Percentiles rank a stretch among this genome's conserved stretches.
These are phyloP conservation scores for Oryza meridionalis DNA, from an alignment of 176 grass and related monocot species.

Conservation along the genomic window DNA sequence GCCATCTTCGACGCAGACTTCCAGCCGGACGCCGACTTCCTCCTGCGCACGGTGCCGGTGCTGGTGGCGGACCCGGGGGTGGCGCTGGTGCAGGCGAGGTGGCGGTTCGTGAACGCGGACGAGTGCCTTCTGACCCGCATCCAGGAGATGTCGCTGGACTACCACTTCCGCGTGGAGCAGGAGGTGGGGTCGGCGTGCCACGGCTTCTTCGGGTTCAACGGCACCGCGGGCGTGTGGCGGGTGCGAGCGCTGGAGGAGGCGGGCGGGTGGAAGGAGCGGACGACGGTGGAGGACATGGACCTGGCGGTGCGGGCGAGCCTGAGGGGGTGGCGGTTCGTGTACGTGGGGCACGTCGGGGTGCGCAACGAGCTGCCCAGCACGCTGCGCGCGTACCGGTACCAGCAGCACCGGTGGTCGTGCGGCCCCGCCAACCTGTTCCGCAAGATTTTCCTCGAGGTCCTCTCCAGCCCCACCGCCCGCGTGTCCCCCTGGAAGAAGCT, in stretches of 20 bases:
- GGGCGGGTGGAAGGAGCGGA: slow-evolving; percentile 85
- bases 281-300: slow-evolving; percentile 97
- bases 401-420: slow-evolving; percentile 86
- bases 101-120: slow-evolving; percentile 71
- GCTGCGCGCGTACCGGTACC: slow-evolving; percentile 69
- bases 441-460: slow-evolving; percentile 77
- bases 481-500: slow-evolving; percentile 84
- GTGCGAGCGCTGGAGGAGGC: slow-evolving; percentile 65
- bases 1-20: slow-evolving; percentile 90
- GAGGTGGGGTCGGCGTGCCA: slow-evolving; percentile 78
- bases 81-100: slow-evolving; percentile 82
- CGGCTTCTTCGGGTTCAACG: slow-evolving; percentile 88
- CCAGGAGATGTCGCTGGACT: slow-evolving; percentile 97
- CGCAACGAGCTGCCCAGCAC: slow-evolving; percentile 83
- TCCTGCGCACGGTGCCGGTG: slow-evolving; percentile 56
- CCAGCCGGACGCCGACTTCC: slow-evolving; percentile 76
- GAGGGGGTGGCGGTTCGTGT: slow-evolving; percentile 80
- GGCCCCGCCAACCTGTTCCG: slow-evolving; percentile 78
- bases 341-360: slow-evolving; percentile 53
- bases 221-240: slow-evolving; percentile 86
- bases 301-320: slow-evolving; percentile 78
- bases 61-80: slow-evolving; percentile 55
- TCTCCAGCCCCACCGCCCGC: slow-evolving; percentile 38
- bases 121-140: slow-evolving; percentile 75
- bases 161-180: slow-evolving; percentile 88